Percentiles rank a stretch among this genome's conserved stretches.
Evolutionary conservation across 352 stramenopile genomes (phyloP).

Genomic region (Phytopythium aichiense): DNA sequence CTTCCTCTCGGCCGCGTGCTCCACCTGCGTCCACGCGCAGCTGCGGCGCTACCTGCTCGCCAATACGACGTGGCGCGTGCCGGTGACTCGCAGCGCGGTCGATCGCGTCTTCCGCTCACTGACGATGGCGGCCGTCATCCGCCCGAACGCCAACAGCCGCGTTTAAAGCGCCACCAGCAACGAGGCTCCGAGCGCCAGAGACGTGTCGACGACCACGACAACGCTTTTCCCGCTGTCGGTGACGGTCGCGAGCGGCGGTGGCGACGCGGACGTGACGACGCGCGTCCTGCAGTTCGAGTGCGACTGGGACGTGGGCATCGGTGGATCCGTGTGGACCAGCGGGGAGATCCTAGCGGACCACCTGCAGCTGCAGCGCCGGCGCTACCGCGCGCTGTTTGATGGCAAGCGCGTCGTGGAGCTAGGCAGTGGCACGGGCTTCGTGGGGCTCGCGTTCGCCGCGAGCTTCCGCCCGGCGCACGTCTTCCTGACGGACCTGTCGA

Average conservation of each 20-base stretch:
- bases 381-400: conserved; percentile 50
- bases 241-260: conserved; percentile 23
- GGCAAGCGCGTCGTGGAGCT: conserved; percentile 68
- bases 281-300: conserved; percentile 61
- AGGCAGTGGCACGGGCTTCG: conserved; percentile 76
- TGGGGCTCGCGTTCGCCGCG: conserved; percentile 57
- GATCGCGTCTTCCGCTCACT: not conserved
- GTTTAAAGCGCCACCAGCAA: too few species aligned
- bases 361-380: conserved; percentile 42
- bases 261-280: conserved; percentile 7
- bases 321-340: conserved; percentile 81
- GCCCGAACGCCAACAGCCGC: too few species aligned
- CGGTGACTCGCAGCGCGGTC: not conserved
- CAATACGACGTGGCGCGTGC: conserved; percentile 2
- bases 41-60: conserved; percentile 1
- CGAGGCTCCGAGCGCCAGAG: not conserved
- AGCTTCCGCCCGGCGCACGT: conserved; percentile 59
- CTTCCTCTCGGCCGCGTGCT: conserved; percentile 1
- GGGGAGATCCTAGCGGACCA: conserved; percentile 65
- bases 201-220: not conserved
- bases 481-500: conserved; percentile 61
- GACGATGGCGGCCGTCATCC: not conserved
- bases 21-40: not conserved
- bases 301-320: conserved; percentile 79
- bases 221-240: conserved; percentile 44